phyloP scores from a whole-genome alignment of 331 rosid genomes.

The Arachis monticola region DNA sequence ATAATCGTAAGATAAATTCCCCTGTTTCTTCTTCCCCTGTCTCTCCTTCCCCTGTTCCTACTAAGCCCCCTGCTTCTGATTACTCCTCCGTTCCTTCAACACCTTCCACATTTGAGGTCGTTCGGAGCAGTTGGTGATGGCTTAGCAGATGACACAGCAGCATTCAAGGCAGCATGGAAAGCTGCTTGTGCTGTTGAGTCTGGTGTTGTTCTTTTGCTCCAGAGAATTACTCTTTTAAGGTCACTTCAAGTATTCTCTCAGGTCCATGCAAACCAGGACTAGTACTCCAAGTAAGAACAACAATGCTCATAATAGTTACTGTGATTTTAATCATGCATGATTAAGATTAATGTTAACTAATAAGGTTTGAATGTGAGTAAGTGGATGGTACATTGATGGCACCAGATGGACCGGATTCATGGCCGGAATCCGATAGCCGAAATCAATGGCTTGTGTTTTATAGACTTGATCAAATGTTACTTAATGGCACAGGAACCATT shows the following conservation, averaged over 20 bases:
- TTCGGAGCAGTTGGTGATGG: slow-evolving; percentile 96
- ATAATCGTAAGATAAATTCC: slow-evolving; percentile 33
- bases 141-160: slow-evolving; percentile 75
- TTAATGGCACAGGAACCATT: slow-evolving; percentile 82
- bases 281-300: slow-evolving; percentile 70
- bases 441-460: slow-evolving; percentile 95
- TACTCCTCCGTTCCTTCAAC: slow-evolving; percentile 39
- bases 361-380: slow-evolving; percentile 41
- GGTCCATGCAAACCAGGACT: slow-evolving; percentile 96
- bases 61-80: slow-evolving; percentile 30
- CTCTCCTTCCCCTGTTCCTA: slow-evolving; percentile 39
- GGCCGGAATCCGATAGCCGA: slow-evolving; percentile 79
- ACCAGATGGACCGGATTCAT: slow-evolving; percentile 85
- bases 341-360: slow-evolving; percentile 5
- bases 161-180: slow-evolving; percentile 89
- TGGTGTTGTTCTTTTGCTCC: slow-evolving; percentile 76
- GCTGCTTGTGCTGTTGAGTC: slow-evolving; percentile 89
- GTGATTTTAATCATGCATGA: background rate
- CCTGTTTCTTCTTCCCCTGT: background rate
- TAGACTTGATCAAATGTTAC: slow-evolving; percentile 68
- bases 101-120: slow-evolving; percentile 71
- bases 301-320: background rate
- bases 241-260: slow-evolving; percentile 86
- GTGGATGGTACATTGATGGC: slow-evolving; percentile 84
- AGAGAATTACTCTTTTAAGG: slow-evolving; percentile 52